Base-by-base conservation (phyloP, 2,329 filamentous ascomycete genomes). In the Microthyrium microscopicum region DNA sequence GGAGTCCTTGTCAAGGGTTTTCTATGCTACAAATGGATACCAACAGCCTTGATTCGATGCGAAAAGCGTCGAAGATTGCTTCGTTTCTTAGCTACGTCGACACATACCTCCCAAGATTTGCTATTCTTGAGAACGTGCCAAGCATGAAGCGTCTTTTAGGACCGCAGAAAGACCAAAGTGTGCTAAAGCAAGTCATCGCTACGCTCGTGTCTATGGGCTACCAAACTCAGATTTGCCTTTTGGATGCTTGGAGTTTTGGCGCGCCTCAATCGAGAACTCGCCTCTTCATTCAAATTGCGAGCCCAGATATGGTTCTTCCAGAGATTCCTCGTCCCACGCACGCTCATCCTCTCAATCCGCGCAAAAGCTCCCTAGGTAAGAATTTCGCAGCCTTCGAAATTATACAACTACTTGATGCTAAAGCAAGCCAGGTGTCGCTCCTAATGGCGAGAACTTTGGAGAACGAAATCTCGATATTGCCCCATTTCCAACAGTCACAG, bases 1-100 rank as follows among this genome's bases (percentile, higher is more conserved):
- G 82, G 0, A 80, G 71, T 33, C 82, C 82, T 0, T 91, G 82
- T 42, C 78, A 76, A 12, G 81, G 77, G 0, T 89, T 83, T 44
- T 84, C 78, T 0, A 34, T 42, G 0, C 50, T 81, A 1, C 85
- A 85, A 4, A 43, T 42, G 0, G 52, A 74, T 42, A 72, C 64
- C 43, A 55, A 60, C 0, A 74, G 66, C 2, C 46, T 58, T 0
- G 34, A 56, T 4, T 75, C 78, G 6, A 53, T 72, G 5, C 70
- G 70, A 38, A 83, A 89, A 46, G 77, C 77, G 21, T 85, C 79
- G 0, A 67, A 89, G 20, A 68, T 89, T 0, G 80, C 78, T 0
- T 78, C 78, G 0, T 81, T 87, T 24, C 74, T 73, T 0, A 72
- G 80, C 0, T 81, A 68, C 38, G 60, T 87, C 2, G 81, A 91